Percentiles rank a stretch among this genome's conserved stretches.
Evolutionary conservation across 176 grass and related monocot species (phyloP).

Genomic region (Saccharum officinarum): DNA sequence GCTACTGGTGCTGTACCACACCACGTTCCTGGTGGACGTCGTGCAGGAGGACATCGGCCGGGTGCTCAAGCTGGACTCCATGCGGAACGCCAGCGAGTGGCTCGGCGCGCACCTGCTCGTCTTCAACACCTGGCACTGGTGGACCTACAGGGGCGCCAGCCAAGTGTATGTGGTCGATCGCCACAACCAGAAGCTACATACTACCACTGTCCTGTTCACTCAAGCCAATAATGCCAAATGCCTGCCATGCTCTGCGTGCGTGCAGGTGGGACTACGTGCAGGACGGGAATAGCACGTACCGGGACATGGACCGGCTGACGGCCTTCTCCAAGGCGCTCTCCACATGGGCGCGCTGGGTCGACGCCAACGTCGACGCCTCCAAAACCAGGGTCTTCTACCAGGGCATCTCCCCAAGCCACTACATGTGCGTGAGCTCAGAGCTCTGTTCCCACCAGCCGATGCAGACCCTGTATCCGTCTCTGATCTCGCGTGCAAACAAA

Average conservation of each 20-base stretch:
- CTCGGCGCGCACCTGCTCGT: slow-evolving; percentile 51
- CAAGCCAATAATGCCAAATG: neutral
- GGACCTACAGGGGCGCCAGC: slow-evolving; percentile 48
- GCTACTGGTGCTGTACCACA: slow-evolving; percentile 39
- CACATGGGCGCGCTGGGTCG: slow-evolving; percentile 57
- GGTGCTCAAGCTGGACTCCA: slow-evolving; percentile 53
- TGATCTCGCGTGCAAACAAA: neutral
- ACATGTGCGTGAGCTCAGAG: slow-evolving; percentile 38
- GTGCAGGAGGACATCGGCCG: slow-evolving; percentile 33
- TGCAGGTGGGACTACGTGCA: slow-evolving; percentile 62
- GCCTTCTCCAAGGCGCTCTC: slow-evolving; percentile 59
- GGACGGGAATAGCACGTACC: slow-evolving; percentile 31
- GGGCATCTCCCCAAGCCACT: slow-evolving; percentile 67
- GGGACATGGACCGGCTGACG: slow-evolving; percentile 50
- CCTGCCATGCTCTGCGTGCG: neutral
- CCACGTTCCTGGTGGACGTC: slow-evolving; percentile 55
- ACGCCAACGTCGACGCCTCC: slow-evolving; percentile 40
- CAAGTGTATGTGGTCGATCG: slow-evolving; percentile 33
- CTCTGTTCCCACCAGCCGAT: neutral
- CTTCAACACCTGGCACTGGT: slow-evolving; percentile 77
- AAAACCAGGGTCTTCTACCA: slow-evolving; percentile 60
- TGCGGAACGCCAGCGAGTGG: slow-evolving; percentile 32
- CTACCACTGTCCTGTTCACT: neutral
- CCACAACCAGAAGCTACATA: neutral
- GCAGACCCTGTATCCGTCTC: no score